Percentiles rank a stretch among this genome's conserved stretches.
Conservation (phyloP, 164 flowering plant species). For the Aristolochia contorta region DNA sequence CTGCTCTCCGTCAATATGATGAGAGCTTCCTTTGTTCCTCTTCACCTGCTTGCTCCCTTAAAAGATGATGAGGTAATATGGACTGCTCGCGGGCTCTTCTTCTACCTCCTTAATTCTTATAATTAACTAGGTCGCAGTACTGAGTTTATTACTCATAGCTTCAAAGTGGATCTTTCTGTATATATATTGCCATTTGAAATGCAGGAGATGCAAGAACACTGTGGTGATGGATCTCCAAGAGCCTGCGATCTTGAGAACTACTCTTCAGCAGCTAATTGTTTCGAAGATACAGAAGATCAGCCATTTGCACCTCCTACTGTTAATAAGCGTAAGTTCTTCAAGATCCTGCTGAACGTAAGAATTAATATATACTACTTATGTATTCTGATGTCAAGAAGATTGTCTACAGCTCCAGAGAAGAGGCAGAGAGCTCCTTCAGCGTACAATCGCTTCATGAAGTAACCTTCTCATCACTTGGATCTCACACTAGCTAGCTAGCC, state of each 20-base stretch:
- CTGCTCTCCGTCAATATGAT: conserved; percentile 77
- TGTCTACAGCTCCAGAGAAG: conserved; percentile 72
- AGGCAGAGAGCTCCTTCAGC: conserved; percentile 84
- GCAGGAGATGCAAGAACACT: conserved; percentile 26
- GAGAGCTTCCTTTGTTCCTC: conserved; percentile 62
- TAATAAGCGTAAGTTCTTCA: conserved; percentile 47
- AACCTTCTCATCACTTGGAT: conserved; percentile 8
- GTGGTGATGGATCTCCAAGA: conserved; percentile 19
- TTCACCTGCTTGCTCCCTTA: conserved; percentile 53
- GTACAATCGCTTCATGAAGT: conserved; percentile 85
- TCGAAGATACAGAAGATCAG: conserved; percentile 38
- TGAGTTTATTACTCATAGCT: too few relatives aligned
- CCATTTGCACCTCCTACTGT: conserved; percentile 21
- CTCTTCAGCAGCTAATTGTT: conserved; percentile 20
- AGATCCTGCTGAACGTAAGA: background rate
- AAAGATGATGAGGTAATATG: conserved; percentile 18
- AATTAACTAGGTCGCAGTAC: too few relatives aligned
- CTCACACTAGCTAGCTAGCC: background rate
- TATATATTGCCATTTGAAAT: too few relatives aligned
- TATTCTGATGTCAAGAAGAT: background rate
- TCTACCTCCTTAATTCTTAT: background rate
- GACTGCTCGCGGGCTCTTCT: background rate
- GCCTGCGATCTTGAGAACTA: conserved; percentile 13
- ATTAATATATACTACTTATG: too few relatives aligned
- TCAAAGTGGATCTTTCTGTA: too few relatives aligned